phyloP scores from a whole-genome alignment of 306 rosid species.

The Quercus berberidifolia region DNA sequence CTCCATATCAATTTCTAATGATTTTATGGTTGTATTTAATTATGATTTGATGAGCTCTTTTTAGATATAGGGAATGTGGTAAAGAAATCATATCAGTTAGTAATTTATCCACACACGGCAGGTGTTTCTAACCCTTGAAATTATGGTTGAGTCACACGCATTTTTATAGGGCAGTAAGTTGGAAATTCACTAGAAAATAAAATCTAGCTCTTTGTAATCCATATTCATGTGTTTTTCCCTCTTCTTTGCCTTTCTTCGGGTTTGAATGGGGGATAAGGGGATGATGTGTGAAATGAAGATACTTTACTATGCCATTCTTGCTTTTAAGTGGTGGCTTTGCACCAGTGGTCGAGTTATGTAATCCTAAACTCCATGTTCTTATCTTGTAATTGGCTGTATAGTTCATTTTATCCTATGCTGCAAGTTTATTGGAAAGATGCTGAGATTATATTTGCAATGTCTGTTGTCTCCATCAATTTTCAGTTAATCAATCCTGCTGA shows the following conservation, averaged over 20 bases:
- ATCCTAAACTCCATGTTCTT: background rate
- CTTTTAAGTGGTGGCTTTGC: background rate
- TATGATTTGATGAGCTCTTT: background rate
- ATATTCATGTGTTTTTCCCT: background rate
- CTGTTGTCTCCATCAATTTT: conserved; percentile 20
- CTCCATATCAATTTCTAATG: too few relatives aligned
- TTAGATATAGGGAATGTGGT: background rate
- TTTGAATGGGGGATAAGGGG: too few relatives aligned
- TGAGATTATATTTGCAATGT: background rate
- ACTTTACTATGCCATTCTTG: background rate
- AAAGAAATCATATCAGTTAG: background rate
- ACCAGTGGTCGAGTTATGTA: background rate
- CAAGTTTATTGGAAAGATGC: background rate
- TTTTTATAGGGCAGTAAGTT: background rate
- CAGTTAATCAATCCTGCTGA: conserved; percentile 95
- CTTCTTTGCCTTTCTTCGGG: too few relatives aligned
- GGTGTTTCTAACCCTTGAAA: background rate
- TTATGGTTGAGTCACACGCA: background rate
- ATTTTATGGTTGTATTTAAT: background rate
- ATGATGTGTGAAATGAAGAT: background rate
- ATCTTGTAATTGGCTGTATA: background rate
- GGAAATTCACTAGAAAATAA: background rate
- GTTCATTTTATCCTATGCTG: background rate
- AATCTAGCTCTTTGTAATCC: background rate
- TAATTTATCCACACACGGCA: background rate